A percentile compares a stretch with the other conserved stretches of the same genome.
Conservation (phyloP, 2,329 filamentous ascomycete genomes). For the Beauveria sp. region DNA sequence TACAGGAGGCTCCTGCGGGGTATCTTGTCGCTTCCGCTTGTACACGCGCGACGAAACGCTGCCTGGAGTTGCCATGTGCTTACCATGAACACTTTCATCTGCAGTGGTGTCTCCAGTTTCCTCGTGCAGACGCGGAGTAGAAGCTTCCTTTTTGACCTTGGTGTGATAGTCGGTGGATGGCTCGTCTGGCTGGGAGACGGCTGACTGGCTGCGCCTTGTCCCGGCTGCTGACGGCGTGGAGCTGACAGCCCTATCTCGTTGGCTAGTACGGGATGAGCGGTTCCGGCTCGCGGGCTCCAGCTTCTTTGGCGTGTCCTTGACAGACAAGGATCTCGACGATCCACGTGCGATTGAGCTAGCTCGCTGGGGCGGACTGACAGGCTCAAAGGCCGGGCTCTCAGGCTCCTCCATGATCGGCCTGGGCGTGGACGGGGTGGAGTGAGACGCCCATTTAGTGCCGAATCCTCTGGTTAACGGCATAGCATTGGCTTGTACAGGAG, state of each 20-base stretch:
- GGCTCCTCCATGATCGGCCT: conserved; percentile 28
- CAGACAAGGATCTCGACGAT: conserved; percentile 19
- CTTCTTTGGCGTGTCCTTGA: conserved; percentile 16
- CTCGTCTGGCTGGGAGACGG: conserved; percentile 41
- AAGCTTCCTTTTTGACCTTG: conserved; percentile 51
- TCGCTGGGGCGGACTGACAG: conserved; percentile 46
- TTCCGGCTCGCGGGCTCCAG: conserved; percentile 17
- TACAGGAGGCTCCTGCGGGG: conserved; percentile 37
- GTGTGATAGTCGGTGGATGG: conserved; percentile 33
- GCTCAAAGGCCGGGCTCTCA: conserved; percentile 49
- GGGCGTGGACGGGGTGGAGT: conserved; percentile 52
- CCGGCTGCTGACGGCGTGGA: conserved; percentile 27
- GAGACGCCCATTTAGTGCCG: conserved; percentile 53
- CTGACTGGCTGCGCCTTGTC: conserved; percentile 37
- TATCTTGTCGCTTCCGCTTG: conserved; percentile 53
- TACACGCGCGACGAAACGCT: conserved; percentile 30
- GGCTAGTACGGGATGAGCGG: conserved; percentile 28
- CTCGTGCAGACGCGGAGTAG: conserved; percentile 45
- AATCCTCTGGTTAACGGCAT: conserved; percentile 26
- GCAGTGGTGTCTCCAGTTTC: conserved; percentile 49
- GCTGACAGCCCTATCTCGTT: conserved; percentile 27
- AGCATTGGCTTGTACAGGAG: conserved; percentile 25
- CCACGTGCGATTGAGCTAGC: conserved; percentile 28
- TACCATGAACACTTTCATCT: conserved; percentile 42
- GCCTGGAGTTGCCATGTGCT: conserved; percentile 29